Evolutionary conservation across 345 rosid genomes (phyloP), one percentile per base, ranked within the genome.

Genomic region (Trapa bicornis): DNA sequence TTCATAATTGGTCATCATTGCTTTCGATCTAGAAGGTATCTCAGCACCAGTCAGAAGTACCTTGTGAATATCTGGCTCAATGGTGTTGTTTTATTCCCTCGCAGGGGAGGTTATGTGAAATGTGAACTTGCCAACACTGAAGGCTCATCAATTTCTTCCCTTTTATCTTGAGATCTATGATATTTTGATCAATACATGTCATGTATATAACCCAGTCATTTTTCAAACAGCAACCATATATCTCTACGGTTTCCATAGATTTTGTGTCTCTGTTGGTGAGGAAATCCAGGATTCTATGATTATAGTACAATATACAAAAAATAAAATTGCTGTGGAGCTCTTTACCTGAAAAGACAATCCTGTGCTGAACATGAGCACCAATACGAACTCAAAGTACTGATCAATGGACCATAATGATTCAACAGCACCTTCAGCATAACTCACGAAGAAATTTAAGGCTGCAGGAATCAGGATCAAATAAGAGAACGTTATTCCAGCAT

Each of bases 401-500:
- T 94, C 99, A 67, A 94, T 94, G 72, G 99, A 94, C 99, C 97
- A 94, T 63, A 94, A 65, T 52, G 97, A 94, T 77, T 94, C 99
- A 41, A 90, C 99, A 65, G 75, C 97, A 45, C 99, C 99, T 83
- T 94, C 99, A 0, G 99, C 96, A 64, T 94, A 94, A 69, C 71
- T 84, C 48, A 94, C 97, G 69, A 94, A 94, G 88, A 93, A 93
- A 71, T 88, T 93, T 75, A 93, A 81, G 68, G 98, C 98, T 57
- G 97, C 98, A n/a, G 97, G 98, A 71, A 91, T 84, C 65, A 93
- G 77, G 67, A 93, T 76, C 79, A 72, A 71, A 82, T 93, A 93
- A 68, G 98, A 93, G 85, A 93, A 93, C 38, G 70, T 47, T 13
- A 93, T 82, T 57, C 98, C 98, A 47, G 91, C 88, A 70, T 93